These are phyloP conservation scores for Rosa lucieae DNA, from an alignment of 306 rosid species.

Conservation along the genomic window DNA sequence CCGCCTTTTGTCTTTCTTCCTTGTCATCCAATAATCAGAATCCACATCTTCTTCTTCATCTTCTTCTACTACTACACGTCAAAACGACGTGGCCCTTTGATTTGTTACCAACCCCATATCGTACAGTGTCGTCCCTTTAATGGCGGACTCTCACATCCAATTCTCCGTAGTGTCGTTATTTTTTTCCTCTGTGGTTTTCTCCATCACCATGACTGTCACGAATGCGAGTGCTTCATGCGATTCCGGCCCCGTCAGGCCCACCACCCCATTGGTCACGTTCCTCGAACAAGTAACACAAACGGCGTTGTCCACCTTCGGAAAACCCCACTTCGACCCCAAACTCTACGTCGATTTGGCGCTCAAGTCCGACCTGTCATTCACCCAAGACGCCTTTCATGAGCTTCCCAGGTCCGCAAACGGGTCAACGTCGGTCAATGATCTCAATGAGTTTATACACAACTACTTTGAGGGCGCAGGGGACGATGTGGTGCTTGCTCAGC, in stretches of 20 bases:
- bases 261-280: conserved; percentile 55
- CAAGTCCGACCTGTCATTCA: conserved; percentile 37
- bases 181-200: not conserved
- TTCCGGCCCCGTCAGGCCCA: conserved; percentile 30
- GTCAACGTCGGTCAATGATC: conserved; percentile 30
- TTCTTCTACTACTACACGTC: not conserved
- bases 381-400: conserved; percentile 48
- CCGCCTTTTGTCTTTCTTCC: conserved; percentile 15
- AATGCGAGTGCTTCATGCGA: conserved; percentile 21
- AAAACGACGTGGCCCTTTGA: not conserved
- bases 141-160: not conserved
- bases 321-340: conserved; percentile 59
- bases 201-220: conserved; percentile 9
- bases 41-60: not conserved
- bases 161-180: not conserved
- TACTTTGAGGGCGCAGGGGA: conserved; percentile 62
- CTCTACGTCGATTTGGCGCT: conserved; percentile 74
- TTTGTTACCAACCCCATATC: not conserved
- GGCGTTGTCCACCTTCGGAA: conserved; percentile 44
- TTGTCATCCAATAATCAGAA: not conserved
- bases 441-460: conserved; percentile 33
- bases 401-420: conserved; percentile 39
- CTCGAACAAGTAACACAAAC: conserved; percentile 58
- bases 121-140: not conserved
- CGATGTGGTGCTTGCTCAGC: conserved; percentile 54